Evolutionary conservation across 345 rosid species (phyloP).

Genomic region (Orychophragmus violaceus): DNA sequence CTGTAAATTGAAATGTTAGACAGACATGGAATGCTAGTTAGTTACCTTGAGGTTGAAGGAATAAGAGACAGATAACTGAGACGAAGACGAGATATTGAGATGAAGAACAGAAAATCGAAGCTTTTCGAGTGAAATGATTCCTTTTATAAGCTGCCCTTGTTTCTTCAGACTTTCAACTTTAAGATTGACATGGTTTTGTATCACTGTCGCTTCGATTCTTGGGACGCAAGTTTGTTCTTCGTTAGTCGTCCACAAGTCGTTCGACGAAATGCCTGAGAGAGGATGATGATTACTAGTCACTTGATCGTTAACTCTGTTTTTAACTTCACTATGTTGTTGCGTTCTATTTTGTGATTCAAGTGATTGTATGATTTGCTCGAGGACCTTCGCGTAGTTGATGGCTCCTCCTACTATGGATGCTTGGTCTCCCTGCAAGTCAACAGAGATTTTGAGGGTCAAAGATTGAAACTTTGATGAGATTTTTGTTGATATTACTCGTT

Average conservation of each 20-base stretch:
- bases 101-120: slow-evolving; percentile 60
- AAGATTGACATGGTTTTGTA: slow-evolving; percentile 50
- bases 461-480: slow-evolving; percentile 1
- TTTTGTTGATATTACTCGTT: slow-evolving; percentile 42
- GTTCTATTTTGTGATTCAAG: slow-evolving; percentile 52
- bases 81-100: slow-evolving; percentile 47
- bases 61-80: slow-evolving; percentile 41
- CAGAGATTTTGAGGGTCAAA: not conserved
- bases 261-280: too few species aligned
- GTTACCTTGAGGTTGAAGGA: slow-evolving; percentile 72
- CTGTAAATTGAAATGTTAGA: not conserved
- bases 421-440: slow-evolving; percentile 68
- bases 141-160: slow-evolving; percentile 54
- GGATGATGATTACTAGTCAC: too few species aligned
- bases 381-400: slow-evolving; percentile 70
- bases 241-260: too few species aligned
- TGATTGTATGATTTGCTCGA: slow-evolving; percentile 64
- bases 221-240: slow-evolving; percentile 24
- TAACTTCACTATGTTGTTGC: too few species aligned
- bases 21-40: not conserved
- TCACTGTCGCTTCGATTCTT: slow-evolving; percentile 47
- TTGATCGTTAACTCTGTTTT: too few species aligned
- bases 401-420: slow-evolving; percentile 83
- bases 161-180: slow-evolving; percentile 51
- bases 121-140: slow-evolving; percentile 54